Conservation (phyloP, 2,329 filamentous ascomycete genomes). For the Cytospora piceae region DNA sequence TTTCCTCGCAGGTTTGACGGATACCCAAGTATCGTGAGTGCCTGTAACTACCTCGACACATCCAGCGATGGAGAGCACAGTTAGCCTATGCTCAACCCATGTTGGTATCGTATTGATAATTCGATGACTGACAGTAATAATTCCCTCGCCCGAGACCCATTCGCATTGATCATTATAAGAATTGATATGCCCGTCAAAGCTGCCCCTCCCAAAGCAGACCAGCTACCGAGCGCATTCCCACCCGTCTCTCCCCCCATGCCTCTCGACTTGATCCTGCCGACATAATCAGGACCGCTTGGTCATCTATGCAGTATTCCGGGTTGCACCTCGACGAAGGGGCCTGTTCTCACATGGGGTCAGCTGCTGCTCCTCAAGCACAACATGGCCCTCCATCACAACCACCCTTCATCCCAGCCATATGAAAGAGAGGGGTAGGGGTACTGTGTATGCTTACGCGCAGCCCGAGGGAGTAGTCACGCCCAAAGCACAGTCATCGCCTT, state of each 20-base stretch:
- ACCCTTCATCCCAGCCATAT: too few relatives aligned
- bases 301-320: slow-evolving; percentile 20
- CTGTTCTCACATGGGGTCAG: background rate
- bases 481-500: slow-evolving; percentile 56
- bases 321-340: slow-evolving; percentile 25
- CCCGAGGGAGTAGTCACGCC: slow-evolving; percentile 60
- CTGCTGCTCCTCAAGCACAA: background rate
- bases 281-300: background rate
- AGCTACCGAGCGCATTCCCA: background rate
- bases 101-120: background rate
- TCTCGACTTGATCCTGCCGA: background rate
- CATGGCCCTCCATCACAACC: too few relatives aligned
- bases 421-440: background rate
- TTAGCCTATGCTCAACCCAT: background rate
- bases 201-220: background rate
- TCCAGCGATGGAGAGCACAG: background rate
- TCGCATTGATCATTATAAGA: slow-evolving; percentile 18
- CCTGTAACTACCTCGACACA: background rate
- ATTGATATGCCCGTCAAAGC: background rate
- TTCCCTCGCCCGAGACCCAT: background rate
- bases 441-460: slow-evolving; percentile 54
- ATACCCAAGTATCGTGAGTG: background rate
- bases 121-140: background rate
- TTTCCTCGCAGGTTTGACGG: too few relatives aligned
- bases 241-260: background rate